Base-by-base conservation (phyloP, 1,139 yeast genomes). In the Meyerozyma guilliermondii region DNA sequence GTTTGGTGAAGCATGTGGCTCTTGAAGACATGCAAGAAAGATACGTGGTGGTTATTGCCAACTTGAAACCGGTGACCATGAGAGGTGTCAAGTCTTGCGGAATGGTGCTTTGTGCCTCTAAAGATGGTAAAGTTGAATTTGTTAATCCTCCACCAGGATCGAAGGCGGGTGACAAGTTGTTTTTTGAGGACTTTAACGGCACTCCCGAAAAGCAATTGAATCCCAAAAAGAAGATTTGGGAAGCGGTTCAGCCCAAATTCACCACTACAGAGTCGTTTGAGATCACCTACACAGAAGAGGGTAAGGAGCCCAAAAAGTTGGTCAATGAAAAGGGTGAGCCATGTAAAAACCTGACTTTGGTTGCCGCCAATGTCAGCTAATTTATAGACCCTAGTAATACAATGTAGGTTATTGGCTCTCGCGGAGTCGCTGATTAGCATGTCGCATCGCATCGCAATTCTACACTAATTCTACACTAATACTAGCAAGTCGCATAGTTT, bases 161-260 rank as follows among this genome's bases (percentile, higher is more conserved):
- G 39, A 79, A 87, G 70, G 82, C 98, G 11, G 99, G 99, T 68
- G 98, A 94, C 68, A 89, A 89, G 74, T 78, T 92, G 51, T 89
- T 87, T 78, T 92, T 94, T 59, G 96, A 89, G 69, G 94, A 87
- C 46, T 89, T 73, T 64, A 83, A 88, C 57, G 87, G 87, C 50
- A 79, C 78, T 44, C 98, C 99, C 51, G 95, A 89, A 67, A 80
- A 88, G 62, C 94, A 84, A 62, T 76, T 94, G 66, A 91, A 92
- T 71, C 98, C 99, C 55, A 94, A 94, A 83, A 94, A 92, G 86
- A 94, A 94, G 79, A 76, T 92, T 50, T 94, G 96, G 92, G 99
- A 94, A 76, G 77, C 91, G 42, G 74, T 87, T 51, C 98, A 94
- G 74, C 98, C 97, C 41, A 74, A 77, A 46, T 91, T 92, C 76